Evolutionary conservation across 2,329 filamentous ascomycete genomes (phyloP), one percentile per base, ranked within the genome.

Genomic region (Fonsecaea nubica): DNA sequence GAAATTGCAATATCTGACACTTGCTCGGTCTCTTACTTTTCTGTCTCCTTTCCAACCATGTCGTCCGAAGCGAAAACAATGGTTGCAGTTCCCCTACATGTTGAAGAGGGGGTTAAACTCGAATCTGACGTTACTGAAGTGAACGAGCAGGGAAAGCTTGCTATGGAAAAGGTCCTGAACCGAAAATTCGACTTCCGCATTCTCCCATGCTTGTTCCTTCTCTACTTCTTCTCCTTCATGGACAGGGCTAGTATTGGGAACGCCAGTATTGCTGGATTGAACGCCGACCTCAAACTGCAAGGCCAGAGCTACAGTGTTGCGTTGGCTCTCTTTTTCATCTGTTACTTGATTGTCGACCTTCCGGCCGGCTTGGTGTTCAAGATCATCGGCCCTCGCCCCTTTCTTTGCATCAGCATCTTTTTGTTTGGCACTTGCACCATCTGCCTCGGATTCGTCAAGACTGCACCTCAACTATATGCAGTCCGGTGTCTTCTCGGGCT

Each of bases 191-290:
- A 61, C 21, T 52, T 52, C 12, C 58, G 38, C 25, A 84, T 90
- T 25, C 78, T 90, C 8, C 87, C 88, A 0, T 77, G 88, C 8
- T 80, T 91, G n/a, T 83, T 87, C 0, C 73, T 90, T 0, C 78
- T 90, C 1, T 89, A 90, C 70, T 80, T 90, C 12, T 90, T 86
- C 77, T 89, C 87, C 1, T 85, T 85, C 69, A 80, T 86, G 62
- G 89, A 91, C 75, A 83, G 89, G 53, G 90, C 89, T 13, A 91
- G 91, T 74, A 87, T 91, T 40, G 89, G 89, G 38, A 91, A 91
- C 72, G 89, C 40, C 15, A 45, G 40, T 3, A 45, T 45, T 45
- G 40, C 40, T 15, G 40, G 40, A 7, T 18, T 45, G 6, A 18
- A 18, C 2, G 15, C 6, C 6, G 40, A 45, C 40, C 15, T 45